A percentile compares a stretch with the other conserved stretches of the same genome.
These are phyloP conservation scores for Candida glucosophila DNA, from an alignment of 1,139 yeast species.

Conservation along the genomic window DNA sequence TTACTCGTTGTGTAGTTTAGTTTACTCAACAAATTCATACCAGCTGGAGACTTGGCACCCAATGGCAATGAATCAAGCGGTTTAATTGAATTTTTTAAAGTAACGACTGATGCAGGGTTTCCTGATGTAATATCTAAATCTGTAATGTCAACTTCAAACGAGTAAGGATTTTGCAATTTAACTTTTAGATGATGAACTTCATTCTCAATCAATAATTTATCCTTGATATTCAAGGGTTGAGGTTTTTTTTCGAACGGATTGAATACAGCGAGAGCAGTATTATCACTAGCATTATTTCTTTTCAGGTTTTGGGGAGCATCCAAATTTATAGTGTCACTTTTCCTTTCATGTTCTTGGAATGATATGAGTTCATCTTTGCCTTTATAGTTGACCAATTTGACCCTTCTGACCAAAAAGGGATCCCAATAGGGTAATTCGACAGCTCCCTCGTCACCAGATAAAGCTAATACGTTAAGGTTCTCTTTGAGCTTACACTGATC, in stretches of 20 bases:
- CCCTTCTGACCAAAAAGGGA: slow-evolving; percentile 51
- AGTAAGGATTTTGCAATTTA: slow-evolving; percentile 71
- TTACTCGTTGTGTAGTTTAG: no score
- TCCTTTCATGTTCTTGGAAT: slow-evolving; percentile 20
- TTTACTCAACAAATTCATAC: not conserved
- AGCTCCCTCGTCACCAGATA: slow-evolving; percentile 12
- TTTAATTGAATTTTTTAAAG: slow-evolving; percentile 11
- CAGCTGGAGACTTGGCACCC: not conserved
- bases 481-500: slow-evolving; percentile 27
- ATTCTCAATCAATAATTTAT: slow-evolving; percentile 40
- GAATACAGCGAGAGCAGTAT: slow-evolving; percentile 12
- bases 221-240: slow-evolving; percentile 12
- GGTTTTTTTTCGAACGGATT: slow-evolving; percentile 23
- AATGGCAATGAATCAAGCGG: no score
- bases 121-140: slow-evolving; percentile 39
- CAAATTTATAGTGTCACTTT: slow-evolving; percentile 5
- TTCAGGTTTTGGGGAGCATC: no score
- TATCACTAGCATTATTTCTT: no score
- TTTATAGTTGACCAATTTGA: slow-evolving; percentile 22
- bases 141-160: slow-evolving; percentile 59
- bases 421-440: slow-evolving; percentile 59
- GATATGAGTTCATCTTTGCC: slow-evolving; percentile 23
- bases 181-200: slow-evolving; percentile 48
- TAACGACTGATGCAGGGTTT: slow-evolving; percentile 19
- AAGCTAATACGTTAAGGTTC: slow-evolving; percentile 3